Conservation (phyloP, 164 flowering plant species). For the Chloranthus sessilifolius region DNA sequence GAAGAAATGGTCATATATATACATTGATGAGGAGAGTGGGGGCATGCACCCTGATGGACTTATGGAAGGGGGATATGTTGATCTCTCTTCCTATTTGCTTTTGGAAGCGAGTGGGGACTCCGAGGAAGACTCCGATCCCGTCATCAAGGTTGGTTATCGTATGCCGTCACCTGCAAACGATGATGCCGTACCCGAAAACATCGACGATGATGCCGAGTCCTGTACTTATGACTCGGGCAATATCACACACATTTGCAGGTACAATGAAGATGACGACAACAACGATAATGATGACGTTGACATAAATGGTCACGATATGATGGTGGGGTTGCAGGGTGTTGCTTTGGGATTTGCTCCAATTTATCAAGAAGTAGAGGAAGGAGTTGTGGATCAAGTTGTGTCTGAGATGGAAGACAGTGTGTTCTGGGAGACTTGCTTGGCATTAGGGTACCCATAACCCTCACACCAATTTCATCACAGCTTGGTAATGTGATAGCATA, state of each 20-base stretch:
- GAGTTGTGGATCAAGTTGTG: neutral
- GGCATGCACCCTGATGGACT: too few species aligned
- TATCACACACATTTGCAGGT: neutral
- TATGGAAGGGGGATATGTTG: too few species aligned
- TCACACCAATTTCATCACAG: too few species aligned
- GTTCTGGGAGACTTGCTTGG: slow-evolving; percentile 8
- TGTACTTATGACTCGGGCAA: slow-evolving; percentile 9
- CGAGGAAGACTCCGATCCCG: slow-evolving; percentile 5
- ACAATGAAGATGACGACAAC: neutral
- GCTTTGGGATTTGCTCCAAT: neutral
- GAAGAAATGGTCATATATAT: too few species aligned
- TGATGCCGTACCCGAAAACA: too few species aligned
- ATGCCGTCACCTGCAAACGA: too few species aligned
- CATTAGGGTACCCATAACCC: slow-evolving; percentile 4
- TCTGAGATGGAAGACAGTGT: slow-evolving; percentile 3
- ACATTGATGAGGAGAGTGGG: too few species aligned
- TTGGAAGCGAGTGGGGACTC: slow-evolving; percentile 23
- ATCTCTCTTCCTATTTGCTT: slow-evolving; percentile 13
- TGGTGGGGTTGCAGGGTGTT: neutral
- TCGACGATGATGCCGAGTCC: slow-evolving; percentile 15
- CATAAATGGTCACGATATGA: neutral
- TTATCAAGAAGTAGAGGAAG: slow-evolving; percentile 1
- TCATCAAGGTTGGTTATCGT: neutral
- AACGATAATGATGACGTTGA: neutral
- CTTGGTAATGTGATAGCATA: too few species aligned